Percentiles rank a stretch among this genome's conserved stretches.
Evolutionary conservation across 106 monocot genomes (phyloP).

Genomic region (Ottelia alismoides): DNA sequence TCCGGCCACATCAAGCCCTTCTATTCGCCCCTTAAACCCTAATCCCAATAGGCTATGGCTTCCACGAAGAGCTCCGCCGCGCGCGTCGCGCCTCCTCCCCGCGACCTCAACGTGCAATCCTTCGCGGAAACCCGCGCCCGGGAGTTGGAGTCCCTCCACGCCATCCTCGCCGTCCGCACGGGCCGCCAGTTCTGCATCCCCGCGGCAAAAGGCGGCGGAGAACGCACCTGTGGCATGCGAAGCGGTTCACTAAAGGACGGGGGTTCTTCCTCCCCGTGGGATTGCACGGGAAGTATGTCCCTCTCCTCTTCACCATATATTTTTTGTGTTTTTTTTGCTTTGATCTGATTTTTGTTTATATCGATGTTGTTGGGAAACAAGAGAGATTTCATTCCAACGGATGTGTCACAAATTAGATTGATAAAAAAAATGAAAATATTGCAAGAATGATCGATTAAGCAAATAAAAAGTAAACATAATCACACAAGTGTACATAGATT

Average conservation of each 20-base stretch:
- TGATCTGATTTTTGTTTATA: too few species aligned
- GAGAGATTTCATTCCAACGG: too few species aligned
- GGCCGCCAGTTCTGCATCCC: constrained; percentile 30
- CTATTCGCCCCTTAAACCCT: too few species aligned
- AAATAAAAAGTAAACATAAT: too few species aligned
- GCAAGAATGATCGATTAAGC: too few species aligned
- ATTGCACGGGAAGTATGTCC: constrained; percentile 59
- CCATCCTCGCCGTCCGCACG: constrained; percentile 35
- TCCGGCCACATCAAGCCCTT: too few species aligned
- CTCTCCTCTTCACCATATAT: background rate
- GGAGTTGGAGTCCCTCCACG: constrained; percentile 78
- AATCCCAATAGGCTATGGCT: too few species aligned
- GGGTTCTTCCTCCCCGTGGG: constrained; percentile 83
- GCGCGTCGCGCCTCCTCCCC: constrained; percentile 27
- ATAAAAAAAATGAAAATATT: too few species aligned
- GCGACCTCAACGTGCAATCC: constrained; percentile 49
- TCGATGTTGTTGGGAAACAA: too few species aligned
- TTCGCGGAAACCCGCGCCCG: constrained; percentile 56
- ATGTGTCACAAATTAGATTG: too few species aligned
- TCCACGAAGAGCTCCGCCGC: too few species aligned
- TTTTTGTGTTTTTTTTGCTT: background rate
- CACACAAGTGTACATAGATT: too few species aligned
- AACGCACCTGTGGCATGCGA: constrained; percentile 93
- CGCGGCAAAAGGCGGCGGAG: constrained; percentile 65
- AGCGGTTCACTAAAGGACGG: constrained; percentile 82